phyloP scores from a whole-genome alignment of 306 rosid species.

The Vicia villosa region DNA sequence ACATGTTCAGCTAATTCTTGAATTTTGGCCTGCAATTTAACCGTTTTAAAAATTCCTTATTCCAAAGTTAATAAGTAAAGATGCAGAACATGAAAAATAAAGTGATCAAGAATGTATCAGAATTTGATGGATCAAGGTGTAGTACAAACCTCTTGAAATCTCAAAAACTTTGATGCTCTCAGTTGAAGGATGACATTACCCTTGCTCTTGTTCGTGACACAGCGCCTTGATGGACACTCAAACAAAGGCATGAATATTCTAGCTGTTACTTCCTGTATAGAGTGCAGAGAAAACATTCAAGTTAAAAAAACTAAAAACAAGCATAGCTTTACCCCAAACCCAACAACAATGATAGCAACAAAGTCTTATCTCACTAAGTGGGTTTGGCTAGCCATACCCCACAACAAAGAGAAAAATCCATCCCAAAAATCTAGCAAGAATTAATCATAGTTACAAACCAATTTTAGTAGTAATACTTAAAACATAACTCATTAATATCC shows the following conservation, averaged over 20 bases:
- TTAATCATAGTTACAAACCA: background rate
- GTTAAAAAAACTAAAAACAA: constrained; percentile 21
- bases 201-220: constrained; percentile 60
- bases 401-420: background rate
- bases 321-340: background rate
- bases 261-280: constrained; percentile 91
- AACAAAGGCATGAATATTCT: constrained; percentile 92
- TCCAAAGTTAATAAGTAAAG: constrained; percentile 14
- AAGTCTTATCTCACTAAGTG: too few species aligned
- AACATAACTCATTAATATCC: background rate
- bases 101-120: constrained; percentile 5
- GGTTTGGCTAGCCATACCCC: background rate
- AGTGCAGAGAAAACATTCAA: constrained; percentile 33
- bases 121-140: constrained; percentile 24
- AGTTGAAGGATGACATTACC: constrained; percentile 92
- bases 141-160: constrained; percentile 84
- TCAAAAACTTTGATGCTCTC: constrained; percentile 96
- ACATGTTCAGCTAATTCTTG: constrained; percentile 98
- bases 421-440: background rate
- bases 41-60: constrained; percentile 19
- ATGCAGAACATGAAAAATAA: constrained; percentile 21
- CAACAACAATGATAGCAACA: too few species aligned
- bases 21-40: constrained; percentile 85
- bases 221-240: constrained; percentile 89
- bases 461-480: background rate